Conservation (phyloP, 2,329 filamentous ascomycete species). For the Juglanconis oblonga region DNA sequence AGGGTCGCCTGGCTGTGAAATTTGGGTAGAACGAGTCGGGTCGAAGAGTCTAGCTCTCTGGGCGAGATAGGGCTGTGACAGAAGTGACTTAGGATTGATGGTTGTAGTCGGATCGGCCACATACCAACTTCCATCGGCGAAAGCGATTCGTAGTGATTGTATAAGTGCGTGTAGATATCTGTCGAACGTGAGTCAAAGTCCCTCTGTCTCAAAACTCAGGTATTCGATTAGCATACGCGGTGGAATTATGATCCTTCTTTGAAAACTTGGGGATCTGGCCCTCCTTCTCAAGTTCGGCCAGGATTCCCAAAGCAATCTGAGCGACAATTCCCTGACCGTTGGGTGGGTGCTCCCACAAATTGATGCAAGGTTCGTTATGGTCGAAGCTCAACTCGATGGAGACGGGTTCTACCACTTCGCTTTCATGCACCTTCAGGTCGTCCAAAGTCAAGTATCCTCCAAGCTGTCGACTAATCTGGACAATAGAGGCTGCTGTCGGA, state of each 20-base stretch:
- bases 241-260: slow-evolving; percentile 72
- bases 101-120: slow-evolving; percentile 73
- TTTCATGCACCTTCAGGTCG: slow-evolving; percentile 76
- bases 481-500: slow-evolving; percentile 71
- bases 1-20: slow-evolving; percentile 60
- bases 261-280: slow-evolving; percentile 70
- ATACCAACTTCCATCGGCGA: slow-evolving; percentile 85
- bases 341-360: slow-evolving; percentile 93
- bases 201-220: background rate
- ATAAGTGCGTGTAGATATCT: slow-evolving; percentile 71
- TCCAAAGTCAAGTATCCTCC: slow-evolving; percentile 76
- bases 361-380: slow-evolving; percentile 49
- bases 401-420: slow-evolving; percentile 24
- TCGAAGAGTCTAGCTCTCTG: slow-evolving; percentile 60
- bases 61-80: slow-evolving; percentile 69
- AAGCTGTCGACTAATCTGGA: slow-evolving; percentile 69
- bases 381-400: slow-evolving; percentile 2
- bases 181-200: background rate
- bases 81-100: slow-evolving; percentile 39
- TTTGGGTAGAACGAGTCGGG: slow-evolving; percentile 61
- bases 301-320: slow-evolving; percentile 84
- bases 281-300: slow-evolving; percentile 75
- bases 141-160: slow-evolving; percentile 83
- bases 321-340: slow-evolving; percentile 95
- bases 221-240: slow-evolving; percentile 47